Conservation (phyloP, 176 grass and related monocot genomes). For the Elaeis guineensis region DNA sequence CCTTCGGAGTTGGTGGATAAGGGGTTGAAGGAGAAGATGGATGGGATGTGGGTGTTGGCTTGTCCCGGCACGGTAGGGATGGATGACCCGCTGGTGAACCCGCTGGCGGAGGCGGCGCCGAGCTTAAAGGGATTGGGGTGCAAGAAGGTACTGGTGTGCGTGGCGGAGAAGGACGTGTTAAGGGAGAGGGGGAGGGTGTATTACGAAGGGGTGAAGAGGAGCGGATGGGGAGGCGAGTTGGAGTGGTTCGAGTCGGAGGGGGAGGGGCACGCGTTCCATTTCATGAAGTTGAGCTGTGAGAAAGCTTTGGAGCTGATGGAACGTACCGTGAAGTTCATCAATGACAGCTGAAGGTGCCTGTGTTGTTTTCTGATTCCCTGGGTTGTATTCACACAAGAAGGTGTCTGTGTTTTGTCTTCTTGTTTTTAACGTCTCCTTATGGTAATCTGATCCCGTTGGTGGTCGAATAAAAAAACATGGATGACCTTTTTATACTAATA, state of each 20-base stretch:
- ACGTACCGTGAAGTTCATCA: no score
- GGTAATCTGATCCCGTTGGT: no score
- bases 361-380: no score
- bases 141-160: constrained; percentile 52
- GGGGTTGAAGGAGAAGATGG: constrained; percentile 27
- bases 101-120: constrained; percentile 25
- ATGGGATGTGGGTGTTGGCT: constrained; percentile 39
- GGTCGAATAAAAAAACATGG: no score
- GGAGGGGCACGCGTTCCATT: constrained; percentile 54
- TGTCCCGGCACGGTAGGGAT: constrained; percentile 31
- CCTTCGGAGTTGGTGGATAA: constrained; percentile 29
- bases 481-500: no score
- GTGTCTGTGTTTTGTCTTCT: no score
- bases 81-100: constrained; percentile 44
- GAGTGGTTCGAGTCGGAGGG: constrained; percentile 44
- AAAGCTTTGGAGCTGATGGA: constrained; percentile 44
- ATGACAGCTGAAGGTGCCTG: no score
- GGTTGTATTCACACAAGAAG: no score
- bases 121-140: constrained; percentile 36
- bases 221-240: constrained; percentile 52
- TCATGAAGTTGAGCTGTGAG: constrained; percentile 33
- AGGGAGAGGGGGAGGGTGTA: constrained; percentile 60
- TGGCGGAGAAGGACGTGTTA: constrained; percentile 53
- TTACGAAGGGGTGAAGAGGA: constrained; percentile 41
- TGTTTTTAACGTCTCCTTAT: no score